Conservation (phyloP, 371 early-diverging fungal genomes). For the Gilbertella persicaria region DNA sequence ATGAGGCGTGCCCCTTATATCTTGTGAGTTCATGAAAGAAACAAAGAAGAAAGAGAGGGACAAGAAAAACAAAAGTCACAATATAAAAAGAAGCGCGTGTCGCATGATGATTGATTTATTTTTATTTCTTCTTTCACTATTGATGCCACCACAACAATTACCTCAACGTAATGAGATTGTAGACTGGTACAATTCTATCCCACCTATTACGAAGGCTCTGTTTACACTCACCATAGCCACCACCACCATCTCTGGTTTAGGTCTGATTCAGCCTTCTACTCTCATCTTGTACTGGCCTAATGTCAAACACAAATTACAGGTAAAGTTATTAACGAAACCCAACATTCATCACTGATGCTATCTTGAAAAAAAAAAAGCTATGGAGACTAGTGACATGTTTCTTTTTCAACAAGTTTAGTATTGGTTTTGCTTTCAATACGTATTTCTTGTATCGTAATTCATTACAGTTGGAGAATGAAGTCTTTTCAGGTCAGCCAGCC, state of each 20-base stretch:
- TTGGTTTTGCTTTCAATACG: conserved; percentile 67
- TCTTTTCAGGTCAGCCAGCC: conserved; percentile 73
- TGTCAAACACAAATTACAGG: conserved; percentile 25
- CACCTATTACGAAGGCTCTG: conserved; percentile 64
- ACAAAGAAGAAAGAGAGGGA: no score
- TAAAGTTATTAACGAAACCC: not conserved
- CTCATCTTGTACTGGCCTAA: conserved; percentile 47
- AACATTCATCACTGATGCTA: not conserved
- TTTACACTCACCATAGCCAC: conserved; percentile 57
- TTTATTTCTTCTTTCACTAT: no score
- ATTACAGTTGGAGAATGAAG: conserved; percentile 65
- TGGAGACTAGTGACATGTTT: conserved; percentile 81
- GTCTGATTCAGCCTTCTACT: conserved; percentile 38
- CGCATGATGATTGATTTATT: no score
- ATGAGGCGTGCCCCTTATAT: no score
- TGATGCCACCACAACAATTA: conserved; percentile 27
- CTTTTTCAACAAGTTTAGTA: conserved; percentile 53
- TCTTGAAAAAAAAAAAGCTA: conserved; percentile 45
- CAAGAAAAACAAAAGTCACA: no score
- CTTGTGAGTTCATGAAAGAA: no score
- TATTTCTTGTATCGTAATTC: conserved; percentile 79
- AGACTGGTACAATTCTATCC: conserved; percentile 63
- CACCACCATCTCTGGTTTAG: conserved; percentile 48
- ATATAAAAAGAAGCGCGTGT: no score
- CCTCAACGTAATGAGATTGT: conserved; percentile 24